phyloP scores from a whole-genome alignment of 352 stramenopile genomes.

The Globisporangium solare region DNA sequence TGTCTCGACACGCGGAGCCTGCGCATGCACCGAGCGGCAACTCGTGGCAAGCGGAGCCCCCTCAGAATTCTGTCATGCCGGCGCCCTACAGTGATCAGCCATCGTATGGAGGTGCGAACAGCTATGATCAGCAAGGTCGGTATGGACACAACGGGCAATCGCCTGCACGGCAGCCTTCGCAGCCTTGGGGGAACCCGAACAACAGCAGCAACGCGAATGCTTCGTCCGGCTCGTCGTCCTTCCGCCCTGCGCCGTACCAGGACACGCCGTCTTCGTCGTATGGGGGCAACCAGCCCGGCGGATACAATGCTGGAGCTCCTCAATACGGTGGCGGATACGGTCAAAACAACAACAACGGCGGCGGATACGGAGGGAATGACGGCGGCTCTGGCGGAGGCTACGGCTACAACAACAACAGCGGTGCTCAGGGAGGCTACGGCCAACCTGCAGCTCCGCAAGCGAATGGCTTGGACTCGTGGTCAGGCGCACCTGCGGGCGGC shows the following conservation, averaged over 20 bases:
- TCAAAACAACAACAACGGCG: conserved; percentile 9
- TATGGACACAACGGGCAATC: conserved; percentile 8
- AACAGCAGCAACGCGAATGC: conserved; percentile 12
- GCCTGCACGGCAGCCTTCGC: conserved; percentile 8
- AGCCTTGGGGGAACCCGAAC: conserved; percentile 44
- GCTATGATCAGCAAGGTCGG: conserved; percentile 14
- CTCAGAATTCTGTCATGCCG: conserved; percentile 1
- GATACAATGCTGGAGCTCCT: conserved; percentile 14
- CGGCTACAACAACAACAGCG: conserved; percentile 22
- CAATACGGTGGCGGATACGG: conserved; percentile 13
- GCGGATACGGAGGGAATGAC: conserved; percentile 19
- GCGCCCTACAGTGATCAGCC: conserved; percentile 13
- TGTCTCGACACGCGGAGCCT: conserved; percentile 44
- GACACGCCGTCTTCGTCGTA: conserved; percentile 31
- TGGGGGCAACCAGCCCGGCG: conserved; percentile 14
- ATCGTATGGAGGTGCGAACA: conserved; percentile 12
- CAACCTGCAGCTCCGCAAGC: conserved; percentile 12
- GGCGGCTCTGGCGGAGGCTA: conserved; percentile 15
- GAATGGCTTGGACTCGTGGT: conserved; percentile 56
- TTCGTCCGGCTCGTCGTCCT: conserved; percentile 3
- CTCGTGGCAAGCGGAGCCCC: conserved; percentile 16
- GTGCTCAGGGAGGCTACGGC: too few species aligned
- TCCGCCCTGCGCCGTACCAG: conserved; percentile 56
- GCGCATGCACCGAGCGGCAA: conserved; percentile 19
- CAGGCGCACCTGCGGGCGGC: conserved; percentile 21